Evolutionary conservation across 768 basidiomycete genomes (phyloP).

Genomic region (Boletales sp.): DNA sequence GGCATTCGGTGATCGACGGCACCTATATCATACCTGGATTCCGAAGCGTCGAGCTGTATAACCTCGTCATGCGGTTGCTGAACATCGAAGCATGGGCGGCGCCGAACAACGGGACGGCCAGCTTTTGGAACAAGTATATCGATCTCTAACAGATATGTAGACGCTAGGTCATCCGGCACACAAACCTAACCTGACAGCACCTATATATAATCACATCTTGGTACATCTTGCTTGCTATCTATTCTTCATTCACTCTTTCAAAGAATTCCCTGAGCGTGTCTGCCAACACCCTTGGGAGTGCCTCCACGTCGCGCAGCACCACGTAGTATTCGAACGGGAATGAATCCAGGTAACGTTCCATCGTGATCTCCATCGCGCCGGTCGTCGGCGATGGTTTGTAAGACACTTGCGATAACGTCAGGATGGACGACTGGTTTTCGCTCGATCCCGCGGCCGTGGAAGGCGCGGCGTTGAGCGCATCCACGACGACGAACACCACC

Average conservation of each 20-base stretch:
- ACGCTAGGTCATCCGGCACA: too few species aligned
- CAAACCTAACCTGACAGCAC: too few species aligned
- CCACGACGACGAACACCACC: constrained; percentile 95
- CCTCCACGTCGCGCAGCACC: constrained; percentile 86
- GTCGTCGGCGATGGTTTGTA: constrained; percentile 52
- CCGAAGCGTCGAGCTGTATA: constrained; percentile 82
- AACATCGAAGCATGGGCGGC: constrained; percentile 57
- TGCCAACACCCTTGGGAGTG: constrained; percentile 85
- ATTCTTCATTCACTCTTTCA: constrained; percentile 72
- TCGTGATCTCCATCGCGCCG: constrained; percentile 81
- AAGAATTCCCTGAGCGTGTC: constrained; percentile 92
- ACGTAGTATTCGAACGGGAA: constrained; percentile 99
- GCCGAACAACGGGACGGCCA: constrained; percentile 68
- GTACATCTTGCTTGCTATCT: constrained; percentile 1
- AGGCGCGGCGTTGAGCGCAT: constrained; percentile 67
- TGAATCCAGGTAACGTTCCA: constrained; percentile 88
- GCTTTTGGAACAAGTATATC: constrained; percentile 84
- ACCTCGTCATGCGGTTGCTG: constrained; percentile 72
- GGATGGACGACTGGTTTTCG: constrained; percentile 66
- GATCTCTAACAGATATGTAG: constrained; percentile 13
- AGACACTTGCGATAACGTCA: constrained; percentile 89
- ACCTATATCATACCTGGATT: constrained; percentile 79
- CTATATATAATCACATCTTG: too few species aligned
- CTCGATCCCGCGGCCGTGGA: constrained; percentile 12
- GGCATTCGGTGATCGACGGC: constrained; percentile 60